phyloP scores from a whole-genome alignment of 306 rosid genomes.

The Gastrolobium villosum region DNA sequence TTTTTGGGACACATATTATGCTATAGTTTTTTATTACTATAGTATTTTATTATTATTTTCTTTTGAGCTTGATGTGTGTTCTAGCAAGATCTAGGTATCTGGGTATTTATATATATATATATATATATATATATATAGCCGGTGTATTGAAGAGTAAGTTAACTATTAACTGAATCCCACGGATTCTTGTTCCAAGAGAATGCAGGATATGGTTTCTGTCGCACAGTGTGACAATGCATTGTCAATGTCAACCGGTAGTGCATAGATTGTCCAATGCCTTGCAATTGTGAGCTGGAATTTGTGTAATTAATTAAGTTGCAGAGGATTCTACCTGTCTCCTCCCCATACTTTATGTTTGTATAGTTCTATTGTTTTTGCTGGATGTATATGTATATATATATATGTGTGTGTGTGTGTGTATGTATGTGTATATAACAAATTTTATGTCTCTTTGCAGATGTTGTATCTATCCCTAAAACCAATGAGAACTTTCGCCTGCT shows the following conservation, averaged over 20 bases:
- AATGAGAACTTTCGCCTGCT: slow-evolving; percentile 83
- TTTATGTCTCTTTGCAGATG: slow-evolving; percentile 55
- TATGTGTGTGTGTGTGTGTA: no score
- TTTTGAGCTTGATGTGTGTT: not conserved
- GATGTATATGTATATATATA: no score
- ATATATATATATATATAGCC: no score
- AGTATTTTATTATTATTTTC: not conserved
- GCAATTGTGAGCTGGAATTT: not conserved
- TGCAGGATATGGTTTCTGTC: not conserved
- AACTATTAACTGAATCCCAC: not conserved
- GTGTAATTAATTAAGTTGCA: not conserved
- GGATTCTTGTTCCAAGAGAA: not conserved
- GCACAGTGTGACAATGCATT: not conserved
- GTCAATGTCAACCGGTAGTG: not conserved
- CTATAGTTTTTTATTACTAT: not conserved
- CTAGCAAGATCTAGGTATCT: not conserved
- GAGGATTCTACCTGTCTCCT: not conserved
- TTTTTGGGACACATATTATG: not conserved
- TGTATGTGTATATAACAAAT: no score
- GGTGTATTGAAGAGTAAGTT: not conserved
- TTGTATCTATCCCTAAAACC: slow-evolving; percentile 80
- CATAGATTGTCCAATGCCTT: no score
- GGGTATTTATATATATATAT: not conserved
- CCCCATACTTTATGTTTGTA: no score
- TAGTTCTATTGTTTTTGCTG: not conserved